Percentiles rank a stretch among this genome's conserved stretches.
Evolutionary conservation across 805 yeast genomes (phyloP).

Genomic region (Yarrowia keelungensis): DNA sequence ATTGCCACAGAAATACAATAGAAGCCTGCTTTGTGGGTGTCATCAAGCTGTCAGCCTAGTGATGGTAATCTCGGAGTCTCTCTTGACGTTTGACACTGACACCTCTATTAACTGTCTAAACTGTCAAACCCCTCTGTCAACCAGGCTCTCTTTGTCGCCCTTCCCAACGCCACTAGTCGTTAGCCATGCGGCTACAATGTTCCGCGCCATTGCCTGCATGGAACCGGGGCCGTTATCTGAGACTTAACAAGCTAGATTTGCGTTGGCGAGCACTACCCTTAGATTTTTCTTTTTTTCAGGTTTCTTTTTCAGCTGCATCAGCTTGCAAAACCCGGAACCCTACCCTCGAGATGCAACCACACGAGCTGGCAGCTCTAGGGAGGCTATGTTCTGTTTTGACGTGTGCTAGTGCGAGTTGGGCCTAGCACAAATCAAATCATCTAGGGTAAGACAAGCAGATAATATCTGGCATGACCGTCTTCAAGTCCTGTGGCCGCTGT

Average conservation of each 20-base stretch:
- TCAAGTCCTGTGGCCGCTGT: conserved; percentile 13
- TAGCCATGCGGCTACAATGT: conserved; percentile 13
- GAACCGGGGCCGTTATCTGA: conserved; percentile 29
- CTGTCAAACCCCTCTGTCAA: conserved; percentile 33
- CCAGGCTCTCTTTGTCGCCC: background rate
- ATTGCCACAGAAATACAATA: background rate
- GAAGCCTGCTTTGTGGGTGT: background rate
- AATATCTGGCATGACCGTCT: background rate
- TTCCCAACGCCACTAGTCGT: background rate
- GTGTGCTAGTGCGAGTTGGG: background rate
- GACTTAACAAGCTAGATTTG: conserved; percentile 4
- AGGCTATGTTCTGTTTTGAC: conserved; percentile 27
- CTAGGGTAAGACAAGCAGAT: background rate
- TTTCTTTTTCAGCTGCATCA: background rate
- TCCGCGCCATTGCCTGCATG: conserved; percentile 10
- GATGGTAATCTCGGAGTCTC: conserved; percentile 3
- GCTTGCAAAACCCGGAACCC: background rate
- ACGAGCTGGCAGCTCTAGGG: conserved; percentile 26
- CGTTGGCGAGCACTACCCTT: background rate
- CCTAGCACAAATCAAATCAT: background rate
- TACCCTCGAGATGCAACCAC: conserved; percentile 24
- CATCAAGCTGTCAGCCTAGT: background rate
- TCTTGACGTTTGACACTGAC: conserved; percentile 12
- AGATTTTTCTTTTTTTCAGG: background rate
- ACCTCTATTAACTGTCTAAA: conserved; percentile 2